Base-by-base conservation (phyloP, 2,329 filamentous ascomycete species). In the Colletotrichum sp. region DNA sequence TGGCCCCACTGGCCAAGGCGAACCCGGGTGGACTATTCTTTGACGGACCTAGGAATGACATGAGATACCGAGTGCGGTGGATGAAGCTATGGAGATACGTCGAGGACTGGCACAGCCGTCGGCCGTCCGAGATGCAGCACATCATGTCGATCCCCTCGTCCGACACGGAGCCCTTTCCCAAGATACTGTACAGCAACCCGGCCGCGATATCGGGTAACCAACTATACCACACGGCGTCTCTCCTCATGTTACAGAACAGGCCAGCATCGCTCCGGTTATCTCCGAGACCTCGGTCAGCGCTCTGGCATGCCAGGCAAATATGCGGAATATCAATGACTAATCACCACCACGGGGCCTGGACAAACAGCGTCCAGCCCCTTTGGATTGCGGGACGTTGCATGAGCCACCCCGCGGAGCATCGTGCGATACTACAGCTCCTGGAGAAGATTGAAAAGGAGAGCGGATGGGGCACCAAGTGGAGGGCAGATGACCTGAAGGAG, bases 311-410 rank as follows among this genome's bases (percentile, higher is more conserved):
- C 3, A 86, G 87, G 71, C 85, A 87, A 18, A 87, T 91, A 38
- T 90, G 89, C 73, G 90, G 89, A 3, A 91, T 91, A 34, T 90
- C 89, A 2, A 78, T 89, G 28, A 86, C 89, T 4, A 92, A 92
- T 76, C 87, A 86, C 7, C 89, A 92, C 71, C 85, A 88, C 18
- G 90, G 89, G 5, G 90, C 88, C 76, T 79, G 90, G 61, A 91
- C 89, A 76, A 91, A 92, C 78, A 88, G 89, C 6, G 89, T 91
- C 10, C 90, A 91, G 76, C 90, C 90, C 4, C 83, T 91, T 1
- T 91, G 88, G 87, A 84, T 92, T 21, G 90, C 90, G 2, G 90
- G 89, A 1, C 85, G 86, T 58, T 81, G 90, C 2, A 84, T 92
- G 62, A 91, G 87, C 72, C 90, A 92, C 80, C 83, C 82, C 26